Evolutionary conservation across 768 basidiomycete genomes (phyloP), one percentile per base, ranked within the genome.

Genomic region (Naganishia onofrii): DNA sequence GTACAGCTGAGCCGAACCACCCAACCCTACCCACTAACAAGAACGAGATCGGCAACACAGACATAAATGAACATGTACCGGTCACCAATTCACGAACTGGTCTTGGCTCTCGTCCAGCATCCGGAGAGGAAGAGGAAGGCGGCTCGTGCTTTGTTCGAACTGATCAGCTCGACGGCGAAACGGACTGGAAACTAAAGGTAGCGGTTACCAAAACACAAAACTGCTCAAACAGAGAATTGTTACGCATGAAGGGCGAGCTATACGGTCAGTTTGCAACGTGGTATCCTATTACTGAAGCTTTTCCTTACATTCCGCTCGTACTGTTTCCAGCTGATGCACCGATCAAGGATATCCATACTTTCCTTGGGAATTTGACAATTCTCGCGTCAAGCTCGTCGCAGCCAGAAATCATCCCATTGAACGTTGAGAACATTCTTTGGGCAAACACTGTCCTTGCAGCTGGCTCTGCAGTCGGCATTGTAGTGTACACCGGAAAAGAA

Each of bases 71-170:
- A 7, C 34, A 38, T 12, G 53, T 12, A 23, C 29, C n/a, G 55
- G 9, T 8, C 12, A 28, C 15, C 19, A 23, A 6, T 6, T 28
- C 36, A 32, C 42, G 2, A 17, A 65, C 2, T 36, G 23, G 13
- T 19, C 42, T 48, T 34, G 51, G 9, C 17, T 5, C 46, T 29
- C 31, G 28, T 7, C 31, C 36, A 26, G 29, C 31, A 13, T 5
- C 26, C 2, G 15, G 31, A 28, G 57, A 60, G 10, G 66, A 68
- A 2, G 71, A 72, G 36, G 82, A 87, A 3, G 89, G 89, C 29
- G 96, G 96, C 2, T 93, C 93, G 1, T 97, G 95, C 79, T 99
- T 98, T 81, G 92, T 99, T 71, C 86, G 96, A 12, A 99, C 95
- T 1, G 96, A 99, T 81, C 96, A 98, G 77, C 85, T 99, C 32